Base-by-base conservation (phyloP, 2,329 filamentous ascomycete genomes). In the Acrocalymma vagum region DNA sequence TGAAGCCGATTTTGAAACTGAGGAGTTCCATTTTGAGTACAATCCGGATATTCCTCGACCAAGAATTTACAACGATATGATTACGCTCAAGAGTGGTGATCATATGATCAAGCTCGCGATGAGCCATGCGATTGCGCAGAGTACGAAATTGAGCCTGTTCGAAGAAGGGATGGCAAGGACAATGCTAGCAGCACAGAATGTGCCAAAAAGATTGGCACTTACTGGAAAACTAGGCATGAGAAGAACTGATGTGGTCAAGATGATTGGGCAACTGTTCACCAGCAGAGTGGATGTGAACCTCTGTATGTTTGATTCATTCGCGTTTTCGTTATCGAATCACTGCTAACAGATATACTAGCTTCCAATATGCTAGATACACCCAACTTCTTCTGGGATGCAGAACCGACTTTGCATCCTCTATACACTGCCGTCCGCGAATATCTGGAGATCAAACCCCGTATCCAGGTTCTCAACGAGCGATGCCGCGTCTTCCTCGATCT, bases 51-150 rank as follows among this genome's bases (percentile, higher is more conserved):
- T 94, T 22, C 87, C 91, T 48, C 83, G 92, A 33, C 94, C 94
- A 4, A 83, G 94, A 41, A 88, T 99, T 20, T 99, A 95, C 75
- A 97, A 99, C 72, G 94, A 99, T 70, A 99, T 99, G 94, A 97
- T 99, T 60, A 99, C 94, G 1, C 76, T 99, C 29, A 81, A 95
- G 49, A 95, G 90, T 45, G 86, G 90, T 25, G 94, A 99, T 72
- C 94, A 99, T 73, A 97, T 99, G 93, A 95, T 97, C 67, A 97
- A 97, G 72, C 79, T 99, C 11, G 91, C 93, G 22, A 99, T 99
- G 76, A 95, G 89, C 68, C 94, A 99, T 67, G 94, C 92, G 24
- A 96, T 99, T 56, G 91, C 91, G 1, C 94, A 99, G 71, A 96
- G 92, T 69, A 99, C 94, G 0, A 97, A 96, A 70, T 77, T 99